Conservation (phyloP, 2,329 filamentous ascomycete genomes). For the Trichophaea hybrida region DNA sequence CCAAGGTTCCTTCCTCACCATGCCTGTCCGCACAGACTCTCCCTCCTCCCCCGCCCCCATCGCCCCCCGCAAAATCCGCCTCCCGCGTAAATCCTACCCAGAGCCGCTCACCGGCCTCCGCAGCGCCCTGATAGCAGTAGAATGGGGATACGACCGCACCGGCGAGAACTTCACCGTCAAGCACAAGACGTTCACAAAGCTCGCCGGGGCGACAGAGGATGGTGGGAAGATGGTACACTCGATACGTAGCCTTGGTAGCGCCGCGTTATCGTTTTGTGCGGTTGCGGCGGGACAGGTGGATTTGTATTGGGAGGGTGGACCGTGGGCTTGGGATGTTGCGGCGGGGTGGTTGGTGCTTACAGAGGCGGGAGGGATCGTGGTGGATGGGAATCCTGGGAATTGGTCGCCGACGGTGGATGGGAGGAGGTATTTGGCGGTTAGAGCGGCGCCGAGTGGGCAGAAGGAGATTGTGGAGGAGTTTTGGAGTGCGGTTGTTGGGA, state of each 20-base stretch:
- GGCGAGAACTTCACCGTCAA: slow-evolving; percentile 60
- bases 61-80: slow-evolving; percentile 15
- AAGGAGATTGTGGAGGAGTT: slow-evolving; percentile 50
- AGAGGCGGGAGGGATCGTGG: slow-evolving; percentile 61
- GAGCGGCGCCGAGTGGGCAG: slow-evolving; percentile 46
- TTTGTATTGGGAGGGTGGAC: slow-evolving; percentile 69
- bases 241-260: slow-evolving; percentile 54
- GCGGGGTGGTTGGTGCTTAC: slow-evolving; percentile 63
- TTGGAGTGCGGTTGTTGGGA: slow-evolving; percentile 42
- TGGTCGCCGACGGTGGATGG: slow-evolving; percentile 50
- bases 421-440: slow-evolving; percentile 48
- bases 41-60: slow-evolving; percentile 21
- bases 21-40: slow-evolving; percentile 29
- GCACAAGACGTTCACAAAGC: slow-evolving; percentile 47
- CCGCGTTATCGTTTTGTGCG: slow-evolving; percentile 59
- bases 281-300: slow-evolving; percentile 60
- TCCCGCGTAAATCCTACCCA: slow-evolving; percentile 32
- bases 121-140: slow-evolving; percentile 50
- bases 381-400: slow-evolving; percentile 51
- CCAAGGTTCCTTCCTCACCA: slow-evolving; percentile 45
- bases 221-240: slow-evolving; percentile 66
- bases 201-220: slow-evolving; percentile 43
- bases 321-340: slow-evolving; percentile 75
- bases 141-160: slow-evolving; percentile 57
- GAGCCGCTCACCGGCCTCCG: slow-evolving; percentile 47